Base-by-base conservation (phyloP, 805 yeast genomes). In the Zygoascus bituminiphila region DNA sequence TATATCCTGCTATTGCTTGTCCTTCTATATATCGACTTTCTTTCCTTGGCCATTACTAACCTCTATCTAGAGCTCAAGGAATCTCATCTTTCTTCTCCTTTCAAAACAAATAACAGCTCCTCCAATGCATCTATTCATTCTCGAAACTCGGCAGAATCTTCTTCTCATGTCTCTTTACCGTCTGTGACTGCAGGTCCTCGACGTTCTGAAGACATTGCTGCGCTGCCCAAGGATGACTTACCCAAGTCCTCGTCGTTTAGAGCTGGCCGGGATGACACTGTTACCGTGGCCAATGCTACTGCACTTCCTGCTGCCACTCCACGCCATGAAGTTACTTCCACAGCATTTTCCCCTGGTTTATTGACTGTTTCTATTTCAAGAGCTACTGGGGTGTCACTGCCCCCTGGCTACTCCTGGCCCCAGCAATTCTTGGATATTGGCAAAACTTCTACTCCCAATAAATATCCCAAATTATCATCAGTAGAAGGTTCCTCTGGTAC, bases 51-150 rank as follows among this genome's bases (percentile, higher is more conserved):
- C 25, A 8, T 19, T 19, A 31, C 46, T 43, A 43, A 43, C 47
- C 9, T 3, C 15, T 12, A n/a, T 8, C 14, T 43, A 63, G 67
- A 69, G 58, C 65, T 69, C 48, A 68, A 70, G 50, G 73, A 69
- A 45, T 67, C 73, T 20, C 69, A 66, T 39, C 50, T 67, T 41
- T 62, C 68, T 25, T 53, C 62, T 22, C 48, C 57, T 10, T 53
- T 53, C 38, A 45, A 55, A 10, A 54, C 62, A 10, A 47, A 59
- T 37, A 53, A 59, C 17, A 44, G 44, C 35, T 51, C 55, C 42
- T 48, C 55, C 29, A 44, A 29, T 37, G 42, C 29, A 12, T 49
- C 55, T 20, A 48, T 53, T 31, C 2, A 10, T 3, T 14, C 24
- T 15, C 19, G 26, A 24, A 3, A n/a, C 9, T 4, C 35, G 14